phyloP scores from a whole-genome alignment of 1,139 yeast species.

The Hansenula anomala region DNA sequence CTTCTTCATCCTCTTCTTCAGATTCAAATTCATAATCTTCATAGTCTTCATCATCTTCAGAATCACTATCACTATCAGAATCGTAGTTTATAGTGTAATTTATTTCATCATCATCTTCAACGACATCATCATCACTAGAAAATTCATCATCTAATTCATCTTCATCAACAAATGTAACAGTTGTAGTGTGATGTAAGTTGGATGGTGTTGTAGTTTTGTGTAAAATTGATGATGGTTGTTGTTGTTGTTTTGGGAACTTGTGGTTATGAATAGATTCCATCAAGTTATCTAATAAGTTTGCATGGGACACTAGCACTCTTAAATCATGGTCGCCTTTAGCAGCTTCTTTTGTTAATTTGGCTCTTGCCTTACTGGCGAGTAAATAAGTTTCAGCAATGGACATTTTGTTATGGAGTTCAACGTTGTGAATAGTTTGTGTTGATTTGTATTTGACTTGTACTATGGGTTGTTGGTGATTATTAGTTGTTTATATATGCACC shows the following conservation, averaged over 20 bases:
- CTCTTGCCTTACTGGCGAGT: conserved; percentile 65
- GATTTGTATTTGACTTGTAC: too few relatives aligned
- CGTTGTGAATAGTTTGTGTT: neutral
- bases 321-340: conserved; percentile 54
- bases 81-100: neutral
- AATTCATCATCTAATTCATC: conserved; percentile 21
- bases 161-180: conserved; percentile 19
- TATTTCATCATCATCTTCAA: conserved; percentile 2
- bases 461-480: too few relatives aligned
- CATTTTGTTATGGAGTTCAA: too few relatives aligned
- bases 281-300: conserved; percentile 66
- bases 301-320: conserved; percentile 65
- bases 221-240: neutral
- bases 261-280: conserved; percentile 38
- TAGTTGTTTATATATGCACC: too few relatives aligned
- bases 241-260: neutral
- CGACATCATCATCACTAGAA: conserved; percentile 4
- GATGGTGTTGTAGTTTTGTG: neutral
- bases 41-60: too few relatives aligned
- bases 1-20: conserved; percentile 5
- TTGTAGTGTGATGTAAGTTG: conserved; percentile 2
- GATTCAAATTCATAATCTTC: conserved; percentile 4
- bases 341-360: conserved; percentile 66
- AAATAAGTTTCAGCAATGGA: conserved; percentile 55
- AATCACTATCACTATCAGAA: conserved; percentile 4